phyloP scores from a whole-genome alignment of 2,329 filamentous ascomycete genomes.

The Sporothrix protearum region DNA sequence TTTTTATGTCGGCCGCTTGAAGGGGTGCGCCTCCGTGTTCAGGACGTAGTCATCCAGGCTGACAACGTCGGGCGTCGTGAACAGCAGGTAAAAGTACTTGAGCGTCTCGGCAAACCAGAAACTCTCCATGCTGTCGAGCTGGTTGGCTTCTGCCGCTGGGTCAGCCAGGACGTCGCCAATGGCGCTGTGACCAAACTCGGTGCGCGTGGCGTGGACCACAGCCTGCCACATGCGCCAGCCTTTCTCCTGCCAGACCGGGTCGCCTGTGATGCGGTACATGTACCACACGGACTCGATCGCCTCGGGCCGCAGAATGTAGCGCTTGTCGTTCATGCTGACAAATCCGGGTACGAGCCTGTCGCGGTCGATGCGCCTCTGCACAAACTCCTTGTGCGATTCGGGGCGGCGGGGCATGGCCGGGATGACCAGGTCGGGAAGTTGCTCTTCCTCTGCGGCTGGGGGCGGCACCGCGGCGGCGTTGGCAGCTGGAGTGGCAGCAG shows the following conservation, averaged over 20 bases:
- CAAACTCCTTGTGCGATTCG: conserved; percentile 52
- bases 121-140: conserved; percentile 71
- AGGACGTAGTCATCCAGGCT: conserved; percentile 67
- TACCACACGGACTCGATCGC: conserved; percentile 86
- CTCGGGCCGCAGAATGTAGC: conserved; percentile 71
- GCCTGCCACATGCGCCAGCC: conserved; percentile 83
- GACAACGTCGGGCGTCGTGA: conserved; percentile 61
- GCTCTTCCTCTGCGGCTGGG: not conserved
- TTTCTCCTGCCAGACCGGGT: conserved; percentile 69
- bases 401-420: conserved; percentile 41
- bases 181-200: conserved; percentile 65
- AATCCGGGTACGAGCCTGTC: conserved; percentile 52
- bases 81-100: conserved; percentile 88
- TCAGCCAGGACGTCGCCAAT: conserved; percentile 58
- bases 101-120: conserved; percentile 90
- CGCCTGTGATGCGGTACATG: conserved; percentile 85
- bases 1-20: conserved; percentile 44
- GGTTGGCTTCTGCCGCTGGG: conserved; percentile 33
- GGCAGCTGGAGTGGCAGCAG: not conserved
- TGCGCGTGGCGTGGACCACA: conserved; percentile 63
- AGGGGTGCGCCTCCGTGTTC: conserved; percentile 61
- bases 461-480: too few species aligned
- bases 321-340: conserved; percentile 41
- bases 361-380: conserved; percentile 44
- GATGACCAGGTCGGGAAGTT: conserved; percentile 30